A percentile compares a stretch with the other conserved stretches of the same genome.
Conservation (phyloP, 306 rosid species). For the Glycyrrhiza uralensis region DNA sequence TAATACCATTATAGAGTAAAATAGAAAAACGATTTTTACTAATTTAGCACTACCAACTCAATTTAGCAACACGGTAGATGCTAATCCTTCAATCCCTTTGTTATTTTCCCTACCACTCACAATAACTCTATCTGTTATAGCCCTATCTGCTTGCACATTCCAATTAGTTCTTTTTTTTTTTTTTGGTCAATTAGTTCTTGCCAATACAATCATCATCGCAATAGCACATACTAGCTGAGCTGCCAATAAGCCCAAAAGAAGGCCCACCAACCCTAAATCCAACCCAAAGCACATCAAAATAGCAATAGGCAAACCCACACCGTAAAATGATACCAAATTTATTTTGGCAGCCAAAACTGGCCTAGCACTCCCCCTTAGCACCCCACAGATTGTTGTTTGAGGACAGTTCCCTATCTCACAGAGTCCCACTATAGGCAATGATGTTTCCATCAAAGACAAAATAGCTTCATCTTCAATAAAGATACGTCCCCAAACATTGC, state of each 20-base stretch:
- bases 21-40: not conserved
- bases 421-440: not conserved
- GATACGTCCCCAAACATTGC: slow-evolving; percentile 26
- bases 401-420: slow-evolving; percentile 53
- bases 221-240: slow-evolving; percentile 34
- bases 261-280: slow-evolving; percentile 31
- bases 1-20: not conserved
- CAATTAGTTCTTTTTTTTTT: no score
- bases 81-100: not conserved
- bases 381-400: slow-evolving; percentile 44
- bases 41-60: not conserved
- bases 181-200: slow-evolving; percentile 32
- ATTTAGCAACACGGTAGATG: not conserved
- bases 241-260: slow-evolving; percentile 30
- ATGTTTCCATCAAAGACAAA: not conserved
- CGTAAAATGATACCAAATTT: slow-evolving; percentile 30
- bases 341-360: slow-evolving; percentile 26
- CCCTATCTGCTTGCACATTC: slow-evolving; percentile 31
- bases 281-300: slow-evolving; percentile 7
- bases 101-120: not conserved
- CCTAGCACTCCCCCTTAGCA: slow-evolving; percentile 43
- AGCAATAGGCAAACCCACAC: slow-evolving; percentile 36
- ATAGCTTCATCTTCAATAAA: slow-evolving; percentile 31
- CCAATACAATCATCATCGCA: slow-evolving; percentile 20
- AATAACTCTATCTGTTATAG: not conserved